Evolutionary conservation across 2,329 filamentous ascomycete species (phyloP).

Genomic region (Epichloe festucae): DNA sequence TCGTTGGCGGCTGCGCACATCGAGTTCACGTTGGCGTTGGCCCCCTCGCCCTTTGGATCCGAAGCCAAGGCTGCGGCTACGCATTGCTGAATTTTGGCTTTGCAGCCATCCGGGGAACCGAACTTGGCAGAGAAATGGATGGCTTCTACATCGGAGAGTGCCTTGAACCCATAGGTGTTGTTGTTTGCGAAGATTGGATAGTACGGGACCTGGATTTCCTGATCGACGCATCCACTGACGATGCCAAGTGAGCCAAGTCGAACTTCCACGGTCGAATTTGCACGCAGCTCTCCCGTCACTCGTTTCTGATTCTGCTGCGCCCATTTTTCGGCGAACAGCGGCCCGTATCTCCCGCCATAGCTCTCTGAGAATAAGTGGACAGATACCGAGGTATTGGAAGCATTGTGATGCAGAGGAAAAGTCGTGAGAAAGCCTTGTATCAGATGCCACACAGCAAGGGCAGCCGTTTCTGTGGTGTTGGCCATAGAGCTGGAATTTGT

Average conservation of each 20-base stretch:
- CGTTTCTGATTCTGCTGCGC: constrained; percentile 49
- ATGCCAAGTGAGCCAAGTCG: constrained; percentile 53
- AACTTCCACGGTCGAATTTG: constrained; percentile 42
- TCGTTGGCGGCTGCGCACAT: constrained; percentile 39
- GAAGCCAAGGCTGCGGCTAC: constrained; percentile 24
- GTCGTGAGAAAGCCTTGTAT: constrained; percentile 45
- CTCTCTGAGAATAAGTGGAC: constrained; percentile 57
- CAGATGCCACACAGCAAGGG: constrained; percentile 52
- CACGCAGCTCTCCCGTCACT: constrained; percentile 33
- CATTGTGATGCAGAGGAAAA: constrained; percentile 46
- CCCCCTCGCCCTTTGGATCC: constrained; percentile 29
- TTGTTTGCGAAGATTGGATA: constrained; percentile 45
- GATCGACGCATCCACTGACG: constrained; percentile 58
- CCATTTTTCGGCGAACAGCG: constrained; percentile 45
- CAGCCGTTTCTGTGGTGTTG: constrained; percentile 43
- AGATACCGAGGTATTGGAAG: constrained; percentile 33
- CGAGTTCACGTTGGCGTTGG: constrained; percentile 23
- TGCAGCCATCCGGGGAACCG: constrained; percentile 32
- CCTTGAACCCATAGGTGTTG: constrained; percentile 52
- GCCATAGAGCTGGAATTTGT: constrained; percentile 32
- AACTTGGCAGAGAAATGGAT: constrained; percentile 29
- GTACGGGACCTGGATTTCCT: constrained; percentile 43
- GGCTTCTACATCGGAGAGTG: constrained; percentile 39
- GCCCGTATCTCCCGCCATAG: constrained; percentile 59
- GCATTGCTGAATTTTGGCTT: constrained; percentile 39